Conservation (phyloP, 176 grass and related monocot genomes). For the Echinochloa phyllopogon region DNA sequence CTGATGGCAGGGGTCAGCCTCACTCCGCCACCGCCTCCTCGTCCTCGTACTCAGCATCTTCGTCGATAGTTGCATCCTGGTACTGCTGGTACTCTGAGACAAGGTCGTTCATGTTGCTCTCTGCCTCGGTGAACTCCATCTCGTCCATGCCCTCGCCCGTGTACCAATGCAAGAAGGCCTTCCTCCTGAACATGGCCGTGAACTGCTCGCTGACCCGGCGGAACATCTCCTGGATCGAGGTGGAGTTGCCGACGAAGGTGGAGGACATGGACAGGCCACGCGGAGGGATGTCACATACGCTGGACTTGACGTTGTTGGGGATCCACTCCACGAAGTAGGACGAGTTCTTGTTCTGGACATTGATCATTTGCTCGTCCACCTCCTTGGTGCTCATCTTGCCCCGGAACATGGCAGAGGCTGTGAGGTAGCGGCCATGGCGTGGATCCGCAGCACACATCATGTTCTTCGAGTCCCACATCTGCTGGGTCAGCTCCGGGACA, state of each 20-base stretch:
- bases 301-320: slow-evolving; percentile 77
- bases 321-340: slow-evolving; percentile 91
- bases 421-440: slow-evolving; percentile 72
- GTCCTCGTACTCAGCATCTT: slow-evolving; percentile 47
- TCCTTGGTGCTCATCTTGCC: slow-evolving; percentile 97
- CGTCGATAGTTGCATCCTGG: slow-evolving; percentile 50
- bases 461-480: slow-evolving; percentile 89
- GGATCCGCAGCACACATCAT: slow-evolving; percentile 86
- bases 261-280: slow-evolving; percentile 69
- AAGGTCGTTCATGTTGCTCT: slow-evolving; percentile 66
- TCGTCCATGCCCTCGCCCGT: slow-evolving; percentile 59
- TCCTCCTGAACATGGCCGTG: slow-evolving; percentile 88
- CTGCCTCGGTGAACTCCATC: slow-evolving; percentile 85
- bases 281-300: slow-evolving; percentile 74
- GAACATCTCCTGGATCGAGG: slow-evolving; percentile 88
- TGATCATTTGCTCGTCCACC: slow-evolving; percentile 85
- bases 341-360: slow-evolving; percentile 84
- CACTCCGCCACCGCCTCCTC: slow-evolving; percentile 37
- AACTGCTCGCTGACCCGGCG: slow-evolving; percentile 78
- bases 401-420: slow-evolving; percentile 77
- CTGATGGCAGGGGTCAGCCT: neutral
- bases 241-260: slow-evolving; percentile 81
- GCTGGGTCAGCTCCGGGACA: slow-evolving; percentile 74
- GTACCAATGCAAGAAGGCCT: slow-evolving; percentile 97
- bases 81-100: slow-evolving; percentile 67